phyloP scores from a whole-genome alignment of 1,139 yeast genomes.

The Saccharomyces hybrid region DNA sequence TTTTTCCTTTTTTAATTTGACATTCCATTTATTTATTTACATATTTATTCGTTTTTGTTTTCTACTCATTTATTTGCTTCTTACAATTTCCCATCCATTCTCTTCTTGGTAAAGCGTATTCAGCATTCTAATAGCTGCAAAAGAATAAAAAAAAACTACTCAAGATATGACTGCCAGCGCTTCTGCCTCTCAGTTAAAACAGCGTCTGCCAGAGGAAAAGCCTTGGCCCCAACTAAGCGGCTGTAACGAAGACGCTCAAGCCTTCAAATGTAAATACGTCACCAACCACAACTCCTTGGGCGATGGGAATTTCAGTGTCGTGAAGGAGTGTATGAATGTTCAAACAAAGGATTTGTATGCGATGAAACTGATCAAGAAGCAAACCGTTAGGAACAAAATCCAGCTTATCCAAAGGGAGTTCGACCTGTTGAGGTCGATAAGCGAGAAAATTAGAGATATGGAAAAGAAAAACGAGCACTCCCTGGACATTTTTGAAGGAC shows the following conservation, averaged over 20 bases:
- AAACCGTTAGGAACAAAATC: slow-evolving; percentile 23
- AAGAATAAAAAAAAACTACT: background rate
- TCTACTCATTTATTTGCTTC: background rate
- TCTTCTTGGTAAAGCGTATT: too few species aligned
- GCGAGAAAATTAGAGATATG: slow-evolving; percentile 20
- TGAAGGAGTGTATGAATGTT: slow-evolving; percentile 30
- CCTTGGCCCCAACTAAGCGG: slow-evolving; percentile 9
- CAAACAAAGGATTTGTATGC: slow-evolving; percentile 28
- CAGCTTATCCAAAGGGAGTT: slow-evolving; percentile 31
- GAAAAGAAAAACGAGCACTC: slow-evolving; percentile 12
- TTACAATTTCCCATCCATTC: background rate
- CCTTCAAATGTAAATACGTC: slow-evolving; percentile 25
- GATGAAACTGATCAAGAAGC: slow-evolving; percentile 29
- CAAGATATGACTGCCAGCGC: background rate
- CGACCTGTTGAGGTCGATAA: slow-evolving; percentile 20
- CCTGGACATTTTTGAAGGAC: slow-evolving; percentile 34
- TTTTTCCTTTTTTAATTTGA: background rate
- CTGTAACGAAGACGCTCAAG: slow-evolving; percentile 6
- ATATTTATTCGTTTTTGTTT: background rate
- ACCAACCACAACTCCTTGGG: slow-evolving; percentile 23
- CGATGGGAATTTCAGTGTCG: slow-evolving; percentile 32
- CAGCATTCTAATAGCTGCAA: background rate
- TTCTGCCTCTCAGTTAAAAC: background rate
- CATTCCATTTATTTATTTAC: background rate
- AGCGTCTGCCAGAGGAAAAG: slow-evolving; percentile 1